A percentile compares a stretch with the other conserved stretches of the same genome.
Evolutionary conservation across 2,329 filamentous ascomycete species (phyloP).

Genomic region (Achaetomium macrosporum): DNA sequence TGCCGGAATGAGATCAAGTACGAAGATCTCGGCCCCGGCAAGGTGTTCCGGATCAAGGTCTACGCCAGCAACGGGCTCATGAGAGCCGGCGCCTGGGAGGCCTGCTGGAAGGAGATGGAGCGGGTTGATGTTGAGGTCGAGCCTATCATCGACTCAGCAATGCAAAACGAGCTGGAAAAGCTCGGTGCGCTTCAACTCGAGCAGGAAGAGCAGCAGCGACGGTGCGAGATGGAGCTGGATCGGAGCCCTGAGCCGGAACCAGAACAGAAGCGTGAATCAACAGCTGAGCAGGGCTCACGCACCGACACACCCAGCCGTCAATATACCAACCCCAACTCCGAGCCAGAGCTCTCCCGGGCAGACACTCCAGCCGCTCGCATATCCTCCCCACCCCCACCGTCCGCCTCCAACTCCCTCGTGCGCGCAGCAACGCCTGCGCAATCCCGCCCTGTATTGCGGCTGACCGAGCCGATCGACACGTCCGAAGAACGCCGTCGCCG

Average conservation of each 20-base stretch:
- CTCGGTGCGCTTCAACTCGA: conserved; percentile 37
- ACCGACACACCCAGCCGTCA: conserved; percentile 22
- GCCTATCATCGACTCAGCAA: conserved; percentile 57
- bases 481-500: conserved; percentile 34
- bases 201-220: conserved; percentile 35
- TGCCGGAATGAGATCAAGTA: conserved; percentile 51
- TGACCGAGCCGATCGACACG: conserved; percentile 19
- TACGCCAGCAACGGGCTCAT: conserved; percentile 95
- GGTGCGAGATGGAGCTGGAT: conserved; percentile 21
- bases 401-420: conserved; percentile 15
- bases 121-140: conserved; percentile 91
- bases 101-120: conserved; percentile 97
- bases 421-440: conserved; percentile 15
- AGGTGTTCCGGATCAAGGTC: conserved; percentile 73
- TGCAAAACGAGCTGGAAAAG: conserved; percentile 56
- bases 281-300: neutral
- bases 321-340: conserved; percentile 20
- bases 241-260: conserved; percentile 13
- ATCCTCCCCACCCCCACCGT: conserved; percentile 13
- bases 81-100: conserved; percentile 84
- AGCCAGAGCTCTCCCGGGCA: neutral
- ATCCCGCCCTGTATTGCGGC: conserved; percentile 9
- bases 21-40: conserved; percentile 47
- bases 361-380: neutral
- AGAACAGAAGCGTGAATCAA: conserved; percentile 8